phyloP scores from a whole-genome alignment of 768 basidiomycete species.

The Amanita phalloides region DNA sequence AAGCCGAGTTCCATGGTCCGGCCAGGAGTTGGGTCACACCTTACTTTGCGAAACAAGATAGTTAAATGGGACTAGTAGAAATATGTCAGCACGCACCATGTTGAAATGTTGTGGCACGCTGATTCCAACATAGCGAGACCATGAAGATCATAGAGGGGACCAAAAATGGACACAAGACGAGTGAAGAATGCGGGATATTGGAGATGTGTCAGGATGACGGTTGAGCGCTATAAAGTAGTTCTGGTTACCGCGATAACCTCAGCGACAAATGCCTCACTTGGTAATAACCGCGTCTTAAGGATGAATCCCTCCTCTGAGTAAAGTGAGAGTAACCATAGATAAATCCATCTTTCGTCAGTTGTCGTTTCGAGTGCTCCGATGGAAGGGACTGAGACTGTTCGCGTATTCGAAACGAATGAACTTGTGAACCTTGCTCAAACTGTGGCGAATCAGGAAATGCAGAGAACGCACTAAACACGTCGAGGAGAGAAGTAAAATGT shows the following conservation, averaged over 20 bases:
- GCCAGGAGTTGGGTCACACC: conserved; percentile 69
- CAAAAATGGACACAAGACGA: conserved; percentile 53
- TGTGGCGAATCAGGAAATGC: conserved; percentile 86
- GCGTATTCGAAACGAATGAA: conserved; percentile 82
- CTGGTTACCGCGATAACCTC: background rate
- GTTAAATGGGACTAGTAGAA: conserved; percentile 8
- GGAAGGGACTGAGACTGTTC: conserved; percentile 26
- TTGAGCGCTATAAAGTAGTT: conserved; percentile 41
- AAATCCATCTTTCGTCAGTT: conserved; percentile 46
- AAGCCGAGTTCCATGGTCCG: conserved; percentile 70
- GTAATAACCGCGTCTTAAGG: conserved; percentile 68
- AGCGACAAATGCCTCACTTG: conserved; percentile 37
- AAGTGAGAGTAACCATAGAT: conserved; percentile 76
- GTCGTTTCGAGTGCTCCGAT: conserved; percentile 18
- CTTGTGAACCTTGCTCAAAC: conserved; percentile 75
- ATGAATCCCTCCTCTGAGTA: conserved; percentile 52
- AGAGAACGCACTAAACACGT: conserved; percentile 64
- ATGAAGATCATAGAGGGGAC: conserved; percentile 65
- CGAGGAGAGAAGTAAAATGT: conserved; percentile 1
- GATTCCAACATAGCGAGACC: conserved; percentile 77
- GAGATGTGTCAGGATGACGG: conserved; percentile 74
- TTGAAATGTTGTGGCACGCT: conserved; percentile 76
- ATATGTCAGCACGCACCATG: conserved; percentile 47
- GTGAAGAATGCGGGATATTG: conserved; percentile 80
- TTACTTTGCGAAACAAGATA: conserved; percentile 36